These are phyloP conservation scores for Coemansia sp. DNA, from an alignment of 192 early-diverging fungal species.

Conservation along the genomic window DNA sequence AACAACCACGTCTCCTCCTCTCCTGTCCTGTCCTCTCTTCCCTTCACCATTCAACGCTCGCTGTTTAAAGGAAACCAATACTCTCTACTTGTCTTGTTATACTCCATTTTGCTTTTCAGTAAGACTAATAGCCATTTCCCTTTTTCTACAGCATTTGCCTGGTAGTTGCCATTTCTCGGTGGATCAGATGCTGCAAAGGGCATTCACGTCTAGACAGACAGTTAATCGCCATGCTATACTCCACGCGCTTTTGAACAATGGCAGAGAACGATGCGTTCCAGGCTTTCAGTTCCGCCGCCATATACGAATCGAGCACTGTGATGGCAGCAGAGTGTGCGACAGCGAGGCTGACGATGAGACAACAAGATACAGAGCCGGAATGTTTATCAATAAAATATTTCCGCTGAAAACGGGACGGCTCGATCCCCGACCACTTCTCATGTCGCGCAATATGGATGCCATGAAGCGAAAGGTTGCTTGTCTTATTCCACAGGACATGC, in stretches of 20 bases:
- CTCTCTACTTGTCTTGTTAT: too few species aligned
- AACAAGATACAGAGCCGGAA: conserved; percentile 37
- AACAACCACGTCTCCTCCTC: not conserved
- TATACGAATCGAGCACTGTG: conserved; percentile 33
- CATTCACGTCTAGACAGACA: not conserved
- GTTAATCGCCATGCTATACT: not conserved
- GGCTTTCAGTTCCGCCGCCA: not conserved
- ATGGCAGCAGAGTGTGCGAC: conserved; percentile 1
- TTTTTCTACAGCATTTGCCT: not conserved
- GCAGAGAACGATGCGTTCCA: not conserved
- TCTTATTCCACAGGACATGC: conserved; percentile 35
- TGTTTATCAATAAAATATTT: conserved; percentile 55
- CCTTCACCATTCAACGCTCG: too few species aligned
- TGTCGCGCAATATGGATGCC: conserved; percentile 32
- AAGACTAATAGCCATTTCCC: too few species aligned
- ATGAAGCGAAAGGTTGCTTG: conserved; percentile 28
- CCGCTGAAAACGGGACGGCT: conserved; percentile 49
- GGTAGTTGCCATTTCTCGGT: not conserved
- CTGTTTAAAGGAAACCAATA: too few species aligned
- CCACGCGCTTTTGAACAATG: not conserved
- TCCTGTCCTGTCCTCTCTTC: too few species aligned
- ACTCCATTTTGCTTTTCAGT: too few species aligned
- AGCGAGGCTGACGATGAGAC: not conserved
- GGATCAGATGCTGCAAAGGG: not conserved
- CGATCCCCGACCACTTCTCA: conserved; percentile 49